Conservation (phyloP, 1,284 basidiomycete genomes). For the Wolfiporia cocos region DNA sequence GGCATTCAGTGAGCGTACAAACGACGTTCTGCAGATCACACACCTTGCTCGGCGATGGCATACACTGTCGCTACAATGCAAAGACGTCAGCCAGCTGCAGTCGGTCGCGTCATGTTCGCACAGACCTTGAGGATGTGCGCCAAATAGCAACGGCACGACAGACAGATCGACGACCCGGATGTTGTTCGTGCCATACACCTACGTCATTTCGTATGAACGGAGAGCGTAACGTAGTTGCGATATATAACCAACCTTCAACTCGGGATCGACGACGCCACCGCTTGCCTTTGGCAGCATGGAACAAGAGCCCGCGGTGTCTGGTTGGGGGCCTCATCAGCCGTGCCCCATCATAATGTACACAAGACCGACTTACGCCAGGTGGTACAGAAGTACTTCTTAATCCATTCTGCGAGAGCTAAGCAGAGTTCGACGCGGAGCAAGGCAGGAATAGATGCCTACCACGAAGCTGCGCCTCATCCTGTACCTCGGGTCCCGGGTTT, state of each 20-base stretch:
- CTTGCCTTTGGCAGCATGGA: constrained; percentile 24
- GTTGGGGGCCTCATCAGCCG: neutral
- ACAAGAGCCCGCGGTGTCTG: constrained; percentile 25
- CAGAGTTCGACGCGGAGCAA: neutral
- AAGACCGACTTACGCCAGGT: constrained; percentile 21
- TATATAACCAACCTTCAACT: constrained; percentile 20
- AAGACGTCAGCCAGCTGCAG: constrained; percentile 1
- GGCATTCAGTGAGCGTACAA: neutral
- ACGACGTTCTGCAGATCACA: neutral
- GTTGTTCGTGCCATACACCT: constrained; percentile 32
- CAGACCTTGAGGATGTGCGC: constrained; percentile 24
- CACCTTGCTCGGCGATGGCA: constrained; percentile 27
- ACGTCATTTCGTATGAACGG: constrained; percentile 32
- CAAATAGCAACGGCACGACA: constrained; percentile 24
- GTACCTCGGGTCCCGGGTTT: constrained; percentile 28
- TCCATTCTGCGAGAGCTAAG: constrained; percentile 18
- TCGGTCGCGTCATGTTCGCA: neutral
- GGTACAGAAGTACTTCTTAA: constrained; percentile 19
- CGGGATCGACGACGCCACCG: constrained; percentile 23
- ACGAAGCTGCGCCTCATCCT: constrained; percentile 13
- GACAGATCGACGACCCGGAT: constrained; percentile 31
- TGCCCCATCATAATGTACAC: neutral
- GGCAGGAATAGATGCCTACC: constrained; percentile 13
- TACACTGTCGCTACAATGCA: constrained; percentile 21
- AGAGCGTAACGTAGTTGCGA: neutral